These are phyloP conservation scores for Albatrellus ellisii DNA, from an alignment of 768 basidiomycete genomes.

Conservation along the genomic window DNA sequence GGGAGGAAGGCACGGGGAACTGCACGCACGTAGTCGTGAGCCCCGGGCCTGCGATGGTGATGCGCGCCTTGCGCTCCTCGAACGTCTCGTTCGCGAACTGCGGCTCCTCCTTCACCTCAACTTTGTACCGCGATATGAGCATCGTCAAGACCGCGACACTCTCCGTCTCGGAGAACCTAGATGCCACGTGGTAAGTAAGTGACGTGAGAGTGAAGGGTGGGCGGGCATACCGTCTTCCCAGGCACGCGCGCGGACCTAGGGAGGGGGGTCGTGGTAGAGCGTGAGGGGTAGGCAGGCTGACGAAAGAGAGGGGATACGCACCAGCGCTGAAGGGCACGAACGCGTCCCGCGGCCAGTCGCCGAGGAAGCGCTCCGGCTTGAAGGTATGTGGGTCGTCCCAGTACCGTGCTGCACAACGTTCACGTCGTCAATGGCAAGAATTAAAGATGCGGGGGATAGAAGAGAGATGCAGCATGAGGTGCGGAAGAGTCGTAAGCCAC, in stretches of 20 bases:
- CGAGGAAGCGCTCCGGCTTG: constrained; percentile 24
- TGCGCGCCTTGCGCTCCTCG: constrained; percentile 24
- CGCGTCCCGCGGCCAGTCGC: constrained; percentile 21
- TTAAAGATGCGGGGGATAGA: neutral
- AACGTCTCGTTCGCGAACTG: constrained; percentile 32
- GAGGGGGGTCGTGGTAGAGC: neutral
- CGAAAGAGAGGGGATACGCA: neutral
- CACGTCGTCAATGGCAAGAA: neutral
- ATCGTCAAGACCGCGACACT: constrained; percentile 33
- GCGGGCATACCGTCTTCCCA: constrained; percentile 11
- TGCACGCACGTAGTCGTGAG: constrained; percentile 7
- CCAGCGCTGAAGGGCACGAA: constrained; percentile 21
- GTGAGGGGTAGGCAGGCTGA: too few relatives aligned
- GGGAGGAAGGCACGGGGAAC: too few relatives aligned
- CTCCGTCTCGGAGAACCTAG: constrained; percentile 37
- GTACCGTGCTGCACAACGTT: constrained; percentile 30
- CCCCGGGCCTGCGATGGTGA: neutral
- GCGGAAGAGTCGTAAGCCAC: neutral
- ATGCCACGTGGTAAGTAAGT: neutral
- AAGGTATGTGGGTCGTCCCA: constrained; percentile 41
- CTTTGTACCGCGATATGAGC: constrained; percentile 30
- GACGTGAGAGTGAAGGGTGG: neutral
- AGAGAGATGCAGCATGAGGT: neutral
- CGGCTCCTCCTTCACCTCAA: constrained; percentile 36
- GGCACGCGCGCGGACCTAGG: constrained; percentile 13